Evolutionary conservation across 805 yeast genomes (phyloP), one percentile per base, ranked within the genome.

Genomic region (Wickerhamomyces bisporus): DNA sequence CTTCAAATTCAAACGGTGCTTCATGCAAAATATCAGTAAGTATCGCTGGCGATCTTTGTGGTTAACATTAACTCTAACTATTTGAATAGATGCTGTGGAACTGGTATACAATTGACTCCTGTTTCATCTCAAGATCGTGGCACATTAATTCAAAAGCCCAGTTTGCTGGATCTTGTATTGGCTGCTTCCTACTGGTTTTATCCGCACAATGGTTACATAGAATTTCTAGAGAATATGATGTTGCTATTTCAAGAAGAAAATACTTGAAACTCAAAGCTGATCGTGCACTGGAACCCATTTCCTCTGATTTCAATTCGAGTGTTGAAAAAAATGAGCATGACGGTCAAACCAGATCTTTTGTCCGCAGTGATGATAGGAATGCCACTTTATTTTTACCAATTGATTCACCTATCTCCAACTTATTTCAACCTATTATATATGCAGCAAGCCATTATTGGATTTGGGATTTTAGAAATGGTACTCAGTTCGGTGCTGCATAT

Each of bases 91-190:
- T 81, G 87, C 57, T 77, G 42, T 81, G 87, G 86, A 81, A 81
- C 55, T 81, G 87, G 86, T 65, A 77, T 47, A 78, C 84, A 0
- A 66, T 79, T 21, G 79, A 81, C 47, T 62, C 80, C 5, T 81
- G 86, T 53, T 81, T 81, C 51, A 65, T 81, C 43, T 69, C 85
- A 7, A 63, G 57, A 32, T 61, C 79, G 23, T 81, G 88, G 88
- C 84, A 76, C 41, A 75, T 77, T 32, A 65, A 58, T 13, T 63
- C 78, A 3, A 64, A 62, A 39, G 81, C 80, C 1, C 77, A 68
- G 59, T 81, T 81, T 61, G 86, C 84, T 4, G 86, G 86, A n/a
- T 69, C 84, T 1, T 81, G 87, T 59, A 65, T 81, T 23, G 86
- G 86, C n/a, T 75, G 77, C 9, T 73, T 79, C 53, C 61, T 74